Base-by-base conservation (phyloP, 106 monocot species). In the Triglochin maritima region DNA sequence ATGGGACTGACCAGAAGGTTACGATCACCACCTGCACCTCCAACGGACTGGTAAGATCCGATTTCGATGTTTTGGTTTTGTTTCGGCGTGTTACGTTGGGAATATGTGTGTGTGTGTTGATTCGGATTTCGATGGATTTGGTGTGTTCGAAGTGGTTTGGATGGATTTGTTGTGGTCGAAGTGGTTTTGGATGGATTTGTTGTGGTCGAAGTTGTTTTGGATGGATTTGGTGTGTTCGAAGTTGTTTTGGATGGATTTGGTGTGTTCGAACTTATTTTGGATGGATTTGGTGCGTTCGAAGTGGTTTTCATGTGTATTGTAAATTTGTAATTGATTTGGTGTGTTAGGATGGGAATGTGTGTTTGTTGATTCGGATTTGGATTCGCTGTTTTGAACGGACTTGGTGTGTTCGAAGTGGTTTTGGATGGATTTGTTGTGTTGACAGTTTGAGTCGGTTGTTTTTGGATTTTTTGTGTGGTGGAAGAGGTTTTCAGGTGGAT, bases 1-100 rank as follows among this genome's bases (percentile, higher is more conserved):
- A 79, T 67, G 77, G 72, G 62, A 85, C 87, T 6, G 92, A 92
- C 67, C 85, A 87, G 73, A 92, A 92, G 74, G 81, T 92, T 61
- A 60, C 76, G 0, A 49, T 92, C 64, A 85, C 87, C 44, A 92
- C 92, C 69, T 71, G 72, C 70, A 82, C 87, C 17, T 66, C 71
- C 9, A 81, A 79, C 77, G 92, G 92, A 71, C 67, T 87, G 4
- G 92, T 92, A 53, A 83, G 92, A 6, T 46, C 55, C 47, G 9
- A 15, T 71, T 62, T 14, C 44, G 46, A 4, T 8, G 46, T 62
- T 45, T 9, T 8, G 55, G 29, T 29, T 12, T 55, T 0, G 55
- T 5, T 10, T n/a, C 55, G 8, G 55, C 1, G 11, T 9, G 11
- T 10, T 12, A 5, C 10, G 14, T 6, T 55, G 55, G 55, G 3